phyloP scores from a whole-genome alignment of 2,329 filamentous ascomycete genomes.

The Diaporthe australafricana region DNA sequence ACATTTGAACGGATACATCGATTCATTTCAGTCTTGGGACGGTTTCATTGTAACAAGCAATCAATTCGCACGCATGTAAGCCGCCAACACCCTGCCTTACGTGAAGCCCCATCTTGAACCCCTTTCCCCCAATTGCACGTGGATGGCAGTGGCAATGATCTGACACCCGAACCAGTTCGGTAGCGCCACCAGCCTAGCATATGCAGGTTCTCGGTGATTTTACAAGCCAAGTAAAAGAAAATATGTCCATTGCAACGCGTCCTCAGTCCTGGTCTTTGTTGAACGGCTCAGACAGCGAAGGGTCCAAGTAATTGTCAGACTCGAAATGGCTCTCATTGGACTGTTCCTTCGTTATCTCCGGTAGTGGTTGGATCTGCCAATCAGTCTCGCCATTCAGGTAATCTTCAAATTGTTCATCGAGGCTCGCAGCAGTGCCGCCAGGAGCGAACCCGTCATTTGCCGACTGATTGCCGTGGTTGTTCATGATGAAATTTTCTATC shows the following conservation, averaged over 20 bases:
- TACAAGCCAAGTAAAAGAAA: slow-evolving; percentile 7
- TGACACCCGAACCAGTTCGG: slow-evolving; percentile 3
- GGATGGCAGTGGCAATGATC: not conserved
- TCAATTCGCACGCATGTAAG: slow-evolving; percentile 30
- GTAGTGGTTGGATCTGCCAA: slow-evolving; percentile 36
- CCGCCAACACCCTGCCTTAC: slow-evolving; percentile 26
- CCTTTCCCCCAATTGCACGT: not conserved
- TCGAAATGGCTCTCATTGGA: too few relatives aligned
- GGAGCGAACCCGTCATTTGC: not conserved
- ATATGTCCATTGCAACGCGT: slow-evolving; percentile 5
- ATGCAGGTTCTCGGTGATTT: slow-evolving; percentile 13
- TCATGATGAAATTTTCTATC: slow-evolving; percentile 22
- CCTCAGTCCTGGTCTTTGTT: slow-evolving; percentile 31
- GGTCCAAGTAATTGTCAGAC: slow-evolving; percentile 31
- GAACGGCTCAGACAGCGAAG: slow-evolving; percentile 36
- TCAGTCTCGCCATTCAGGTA: slow-evolving; percentile 14
- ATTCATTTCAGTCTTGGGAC: not conserved
- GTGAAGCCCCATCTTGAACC: slow-evolving; percentile 2
- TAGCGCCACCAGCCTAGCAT: slow-evolving; percentile 22
- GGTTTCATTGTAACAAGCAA: slow-evolving; percentile 18
- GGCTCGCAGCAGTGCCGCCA: not conserved
- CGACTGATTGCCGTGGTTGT: not conserved
- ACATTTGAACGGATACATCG: not conserved
- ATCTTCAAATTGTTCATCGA: slow-evolving; percentile 1
- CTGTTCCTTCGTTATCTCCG: slow-evolving; percentile 29